Percentiles rank a stretch among this genome's conserved stretches.
Evolutionary conservation across 257 asterid species (phyloP).

Genomic region (Nyctanthes arbortristis): DNA sequence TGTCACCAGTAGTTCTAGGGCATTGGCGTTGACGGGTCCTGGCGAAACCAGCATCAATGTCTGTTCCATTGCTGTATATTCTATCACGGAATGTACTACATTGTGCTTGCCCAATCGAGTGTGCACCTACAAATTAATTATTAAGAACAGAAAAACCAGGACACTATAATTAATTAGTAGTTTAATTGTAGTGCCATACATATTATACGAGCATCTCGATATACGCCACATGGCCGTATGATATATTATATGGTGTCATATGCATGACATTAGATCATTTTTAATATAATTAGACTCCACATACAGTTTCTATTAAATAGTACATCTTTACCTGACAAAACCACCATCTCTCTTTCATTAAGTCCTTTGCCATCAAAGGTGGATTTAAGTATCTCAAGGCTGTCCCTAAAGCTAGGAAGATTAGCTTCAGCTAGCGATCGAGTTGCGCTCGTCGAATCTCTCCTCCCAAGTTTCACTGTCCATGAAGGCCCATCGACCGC

Average conservation of each 20-base stretch:
- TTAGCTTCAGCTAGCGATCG: conserved; percentile 18
- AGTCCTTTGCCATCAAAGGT: conserved; percentile 23
- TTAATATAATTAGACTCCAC: background rate
- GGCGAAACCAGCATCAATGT: conserved; percentile 35
- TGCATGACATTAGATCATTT: too few relatives aligned
- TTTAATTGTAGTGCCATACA: too few relatives aligned
- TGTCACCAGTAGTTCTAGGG: conserved; percentile 26
- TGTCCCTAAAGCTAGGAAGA: conserved; percentile 27
- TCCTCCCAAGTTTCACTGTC: conserved; percentile 29
- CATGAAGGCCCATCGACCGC: conserved; percentile 42
- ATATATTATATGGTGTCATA: too few relatives aligned
- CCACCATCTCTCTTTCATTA: conserved; percentile 33
- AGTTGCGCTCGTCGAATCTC: conserved; percentile 37
- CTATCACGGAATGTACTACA: conserved; percentile 29
- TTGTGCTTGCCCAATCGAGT: conserved; percentile 39
- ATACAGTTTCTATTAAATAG: too few relatives aligned
- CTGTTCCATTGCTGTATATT: conserved; percentile 31
- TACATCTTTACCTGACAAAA: conserved; percentile 29
- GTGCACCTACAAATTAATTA: conserved; percentile 28
- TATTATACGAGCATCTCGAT: too few relatives aligned
- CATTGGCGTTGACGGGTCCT: conserved; percentile 29
- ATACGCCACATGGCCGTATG: too few relatives aligned
- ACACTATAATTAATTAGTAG: too few relatives aligned
- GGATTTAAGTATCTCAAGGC: conserved; percentile 18
- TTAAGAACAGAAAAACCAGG: too few relatives aligned